Base-by-base conservation (phyloP, 225 moss, liverwort and hornwort genomes). In the Marchantia polymorpha region DNA sequence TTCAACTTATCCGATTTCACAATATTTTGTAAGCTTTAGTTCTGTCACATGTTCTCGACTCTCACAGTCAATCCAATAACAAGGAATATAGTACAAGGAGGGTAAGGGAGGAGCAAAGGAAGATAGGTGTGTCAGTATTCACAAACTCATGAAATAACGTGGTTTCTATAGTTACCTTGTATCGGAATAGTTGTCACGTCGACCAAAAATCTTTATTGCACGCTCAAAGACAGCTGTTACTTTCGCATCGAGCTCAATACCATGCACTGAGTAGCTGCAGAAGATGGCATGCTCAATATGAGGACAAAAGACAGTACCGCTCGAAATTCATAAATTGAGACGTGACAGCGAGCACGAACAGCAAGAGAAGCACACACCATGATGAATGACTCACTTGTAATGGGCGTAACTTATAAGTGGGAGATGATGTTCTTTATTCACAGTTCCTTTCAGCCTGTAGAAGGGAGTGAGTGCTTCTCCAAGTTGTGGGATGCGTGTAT, bases 401-500 rank as follows among this genome's bases (percentile, higher is more conserved):
- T 94, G 92, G 20, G 82, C 79, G 84, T 88, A 83, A 67, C 96
- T 96, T 76, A 93, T 91, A 70, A 96, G 91, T 26, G 94, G 94
- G 84, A 94, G 92, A 84, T 94, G 91, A 75, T 92, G 91, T 73
- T 92, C 89, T 69, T 89, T 89, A 64, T 90, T 85, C 75, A 92
- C 88, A 81, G 91, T 89, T 86, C 91, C 96, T 80, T 87, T 94
- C 59, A 87, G 80, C 61, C 92, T 86, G 84, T 96, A 96, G 78
- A 96, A 96, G 63, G 96, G 96, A 74, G 92, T 93, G 73, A 96
- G 90, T 55, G 92, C 92, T 77, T 96, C 96, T 82, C 88, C 96
- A 81, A 96, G 90, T 86, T 93, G 94, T 16, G 96, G 96, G 69
- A 96, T 90, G 83, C 96, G 96, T 82, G 96, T 96, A 82, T 94